Percentiles rank a stretch among this genome's conserved stretches.
These are phyloP conservation scores for Lentinula guzmanii DNA, from an alignment of 768 basidiomycete genomes.

Conservation along the genomic window DNA sequence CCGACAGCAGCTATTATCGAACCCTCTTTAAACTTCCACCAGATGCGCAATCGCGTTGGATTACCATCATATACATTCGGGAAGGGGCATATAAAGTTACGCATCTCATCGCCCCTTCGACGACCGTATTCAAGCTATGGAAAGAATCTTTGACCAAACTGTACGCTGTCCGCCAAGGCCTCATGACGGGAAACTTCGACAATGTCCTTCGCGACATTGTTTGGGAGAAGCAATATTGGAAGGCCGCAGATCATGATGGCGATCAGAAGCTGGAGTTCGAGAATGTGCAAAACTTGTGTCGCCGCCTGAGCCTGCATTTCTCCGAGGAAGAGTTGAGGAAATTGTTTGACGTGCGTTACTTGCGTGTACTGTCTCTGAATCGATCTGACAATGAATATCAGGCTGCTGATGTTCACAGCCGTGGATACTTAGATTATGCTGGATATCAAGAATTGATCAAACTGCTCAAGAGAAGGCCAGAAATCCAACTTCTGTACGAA, in stretches of 20 bases:
- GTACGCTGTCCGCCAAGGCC: conserved; percentile 56
- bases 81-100: conserved; percentile 79
- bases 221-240: conserved; percentile 85
- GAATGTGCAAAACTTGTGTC: conserved; percentile 68
- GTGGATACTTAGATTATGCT: conserved; percentile 63
- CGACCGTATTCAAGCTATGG: conserved; percentile 41
- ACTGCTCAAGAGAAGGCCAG: conserved; percentile 76
- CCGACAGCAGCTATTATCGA: conserved; percentile 34
- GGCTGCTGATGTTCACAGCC: conserved; percentile 55
- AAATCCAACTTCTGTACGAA: conserved; percentile 63
- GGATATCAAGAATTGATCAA: conserved; percentile 83
- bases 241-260: conserved; percentile 54
- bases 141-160: conserved; percentile 59
- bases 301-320: conserved; percentile 60
- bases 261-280: conserved; percentile 64
- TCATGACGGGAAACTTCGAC: conserved; percentile 64
- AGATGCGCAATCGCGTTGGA: conserved; percentile 67
- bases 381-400: conserved; percentile 18
- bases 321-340: conserved; percentile 45
- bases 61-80: conserved; percentile 80
- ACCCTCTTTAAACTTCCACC: conserved; percentile 60
- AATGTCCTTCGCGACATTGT: conserved; percentile 57
- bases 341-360: conserved; percentile 47
- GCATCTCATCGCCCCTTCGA: conserved; percentile 72
- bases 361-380: neutral